These are phyloP conservation scores for Lentinula novae-zelandiae DNA, from an alignment of 1,284 basidiomycete genomes.

Conservation along the genomic window DNA sequence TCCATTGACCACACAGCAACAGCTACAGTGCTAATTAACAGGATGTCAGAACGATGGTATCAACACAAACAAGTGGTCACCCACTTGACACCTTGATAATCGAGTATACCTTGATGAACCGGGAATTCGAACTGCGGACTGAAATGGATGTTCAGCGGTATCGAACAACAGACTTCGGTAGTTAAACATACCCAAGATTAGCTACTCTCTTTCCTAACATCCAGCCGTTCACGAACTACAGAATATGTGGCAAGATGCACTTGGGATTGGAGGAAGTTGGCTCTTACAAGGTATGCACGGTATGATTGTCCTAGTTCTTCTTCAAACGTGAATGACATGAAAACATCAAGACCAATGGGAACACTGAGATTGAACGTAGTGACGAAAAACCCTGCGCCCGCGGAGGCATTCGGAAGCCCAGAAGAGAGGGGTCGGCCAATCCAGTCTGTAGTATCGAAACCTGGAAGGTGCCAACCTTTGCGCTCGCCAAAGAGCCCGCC, in stretches of 20 bases:
- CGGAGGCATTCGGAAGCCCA: constrained; percentile 50
- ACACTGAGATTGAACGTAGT: constrained; percentile 65
- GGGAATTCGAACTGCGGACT: constrained; percentile 77
- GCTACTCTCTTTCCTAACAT: constrained; percentile 75
- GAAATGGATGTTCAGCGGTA: background rate
- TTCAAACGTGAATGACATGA: constrained; percentile 68
- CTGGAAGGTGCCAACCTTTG: constrained; percentile 78
- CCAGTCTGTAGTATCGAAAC: constrained; percentile 66
- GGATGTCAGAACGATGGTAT: too few species aligned
- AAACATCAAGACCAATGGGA: constrained; percentile 53
- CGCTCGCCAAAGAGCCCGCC: constrained; percentile 79
- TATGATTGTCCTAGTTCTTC: constrained; percentile 49
- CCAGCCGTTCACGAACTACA: constrained; percentile 79
- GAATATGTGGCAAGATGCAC: too few species aligned
- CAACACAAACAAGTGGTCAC: too few species aligned
- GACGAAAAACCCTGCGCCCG: constrained; percentile 78
- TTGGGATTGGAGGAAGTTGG: constrained; percentile 38
- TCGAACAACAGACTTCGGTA: background rate
- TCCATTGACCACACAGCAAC: constrained; percentile 70
- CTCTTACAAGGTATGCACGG: background rate
- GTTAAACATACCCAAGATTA: constrained; percentile 56
- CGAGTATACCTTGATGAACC: constrained; percentile 71
- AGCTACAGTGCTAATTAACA: constrained; percentile 57
- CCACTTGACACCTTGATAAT: constrained; percentile 60
- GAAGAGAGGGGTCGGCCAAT: constrained; percentile 41